Evolutionary conservation across 345 rosid species (phyloP).

Genomic region (Arabis alpina): DNA sequence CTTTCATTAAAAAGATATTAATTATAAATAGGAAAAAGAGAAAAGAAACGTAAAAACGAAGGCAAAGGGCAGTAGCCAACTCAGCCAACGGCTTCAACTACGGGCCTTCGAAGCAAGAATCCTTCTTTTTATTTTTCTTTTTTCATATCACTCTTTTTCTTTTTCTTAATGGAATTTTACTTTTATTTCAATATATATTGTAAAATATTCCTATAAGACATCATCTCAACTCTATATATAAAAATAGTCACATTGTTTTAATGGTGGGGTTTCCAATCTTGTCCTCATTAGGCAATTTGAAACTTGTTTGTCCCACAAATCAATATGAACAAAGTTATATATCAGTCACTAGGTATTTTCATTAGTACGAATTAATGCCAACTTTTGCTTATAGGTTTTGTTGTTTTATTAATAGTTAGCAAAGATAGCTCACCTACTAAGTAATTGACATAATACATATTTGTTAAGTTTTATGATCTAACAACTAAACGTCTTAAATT

Average conservation of each 20-base stretch:
- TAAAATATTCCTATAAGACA: conserved; percentile 22
- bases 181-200: conserved; percentile 19
- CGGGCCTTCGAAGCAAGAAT: conserved; percentile 47
- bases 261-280: conserved; percentile 40
- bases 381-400: conserved; percentile 15
- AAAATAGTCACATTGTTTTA: conserved; percentile 11
- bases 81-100: conserved; percentile 39
- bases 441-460: conserved; percentile 6
- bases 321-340: background rate
- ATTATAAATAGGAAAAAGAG: background rate
- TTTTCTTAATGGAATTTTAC: conserved; percentile 37
- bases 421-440: conserved; percentile 37
- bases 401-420: conserved; percentile 9
- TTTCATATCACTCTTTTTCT: conserved; percentile 22
- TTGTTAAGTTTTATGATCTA: background rate
- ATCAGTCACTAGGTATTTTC: background rate
- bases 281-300: conserved; percentile 26
- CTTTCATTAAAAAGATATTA: background rate
- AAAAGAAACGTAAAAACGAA: conserved; percentile 40
- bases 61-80: conserved; percentile 34
- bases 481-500: background rate
- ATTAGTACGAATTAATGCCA: conserved; percentile 3
- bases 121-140: conserved; percentile 36
- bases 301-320: conserved; percentile 28
- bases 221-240: conserved; percentile 25